Conservation (phyloP, 2,329 filamentous ascomycete species). For the Trichothecium roseum region DNA sequence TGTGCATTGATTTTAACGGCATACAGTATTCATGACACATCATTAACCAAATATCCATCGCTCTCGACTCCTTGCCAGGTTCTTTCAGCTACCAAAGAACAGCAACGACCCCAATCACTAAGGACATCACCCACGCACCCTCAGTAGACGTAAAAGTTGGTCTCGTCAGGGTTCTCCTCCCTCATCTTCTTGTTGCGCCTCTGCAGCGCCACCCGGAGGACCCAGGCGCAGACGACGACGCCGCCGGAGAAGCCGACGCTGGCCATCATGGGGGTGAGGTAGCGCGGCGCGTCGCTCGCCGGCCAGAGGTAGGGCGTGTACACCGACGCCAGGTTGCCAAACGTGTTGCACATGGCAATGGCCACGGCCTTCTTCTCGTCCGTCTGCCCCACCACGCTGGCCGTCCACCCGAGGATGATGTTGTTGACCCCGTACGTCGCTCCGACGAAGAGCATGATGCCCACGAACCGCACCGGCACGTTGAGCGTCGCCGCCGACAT, state of each 20-base stretch:
- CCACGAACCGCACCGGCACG: conserved; percentile 14
- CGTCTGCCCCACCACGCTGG: conserved; percentile 23
- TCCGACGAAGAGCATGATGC: conserved; percentile 17
- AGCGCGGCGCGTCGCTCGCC: conserved; percentile 5
- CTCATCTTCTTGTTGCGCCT: conserved; percentile 22
- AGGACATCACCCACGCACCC: neutral
- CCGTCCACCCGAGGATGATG: conserved; percentile 26
- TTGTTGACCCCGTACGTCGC: conserved; percentile 21
- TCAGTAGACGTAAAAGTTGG: conserved; percentile 19
- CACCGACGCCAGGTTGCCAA: conserved; percentile 7
- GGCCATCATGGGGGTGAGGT: conserved; percentile 19
- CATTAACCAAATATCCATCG: no score
- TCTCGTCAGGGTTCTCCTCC: conserved; percentile 10
- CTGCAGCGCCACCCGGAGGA: conserved; percentile 21
- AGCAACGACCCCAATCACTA: no score
- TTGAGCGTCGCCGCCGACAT: conserved; percentile 19
- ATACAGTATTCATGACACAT: no score
- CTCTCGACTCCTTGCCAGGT: no score
- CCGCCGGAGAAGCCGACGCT: conserved; percentile 23
- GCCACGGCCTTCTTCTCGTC: conserved; percentile 27
- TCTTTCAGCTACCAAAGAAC: no score
- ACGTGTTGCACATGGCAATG: conserved; percentile 17
- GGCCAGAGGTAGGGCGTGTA: conserved; percentile 11
- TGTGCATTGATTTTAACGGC: no score
- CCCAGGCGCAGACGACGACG: conserved; percentile 25